Evolutionary conservation across 805 yeast genomes (phyloP).

Genomic region (Metschnikowia noctiluminum): DNA sequence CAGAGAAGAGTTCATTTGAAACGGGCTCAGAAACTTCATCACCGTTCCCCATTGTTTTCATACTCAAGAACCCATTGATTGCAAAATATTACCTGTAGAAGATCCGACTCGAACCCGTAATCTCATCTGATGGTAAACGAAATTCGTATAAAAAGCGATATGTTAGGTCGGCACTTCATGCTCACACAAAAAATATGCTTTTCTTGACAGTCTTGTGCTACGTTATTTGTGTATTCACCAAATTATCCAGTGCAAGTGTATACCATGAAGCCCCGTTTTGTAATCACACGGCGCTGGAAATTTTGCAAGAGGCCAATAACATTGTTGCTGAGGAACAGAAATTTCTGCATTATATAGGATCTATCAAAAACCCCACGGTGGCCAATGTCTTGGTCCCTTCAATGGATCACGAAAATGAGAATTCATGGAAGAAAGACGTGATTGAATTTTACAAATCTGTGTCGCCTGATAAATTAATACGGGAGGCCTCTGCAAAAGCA

Average conservation of each 20-base stretch:
- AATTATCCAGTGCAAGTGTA: not conserved
- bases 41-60: no score
- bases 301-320: slow-evolving; percentile 40
- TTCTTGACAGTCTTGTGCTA: no score
- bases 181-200: no score
- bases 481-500: slow-evolving; percentile 68
- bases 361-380: slow-evolving; percentile 47
- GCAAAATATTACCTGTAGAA: no score
- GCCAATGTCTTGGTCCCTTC: slow-evolving; percentile 55
- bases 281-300: slow-evolving; percentile 55
- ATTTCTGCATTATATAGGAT: slow-evolving; percentile 53
- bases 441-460: slow-evolving; percentile 71
- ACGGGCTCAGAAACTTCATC: no score
- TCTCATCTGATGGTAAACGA: no score
- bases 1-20: no score
- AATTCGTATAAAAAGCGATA: no score
- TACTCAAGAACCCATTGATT: no score
- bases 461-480: slow-evolving; percentile 53
- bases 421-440: slow-evolving; percentile 44
- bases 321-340: slow-evolving; percentile 41
- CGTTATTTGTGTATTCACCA: no score
- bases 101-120: no score
- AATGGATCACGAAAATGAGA: slow-evolving; percentile 49
- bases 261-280: slow-evolving; percentile 41
- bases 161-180: no score